phyloP scores from a whole-genome alignment of 257 asterid species.

The Mitragyna speciosa region DNA sequence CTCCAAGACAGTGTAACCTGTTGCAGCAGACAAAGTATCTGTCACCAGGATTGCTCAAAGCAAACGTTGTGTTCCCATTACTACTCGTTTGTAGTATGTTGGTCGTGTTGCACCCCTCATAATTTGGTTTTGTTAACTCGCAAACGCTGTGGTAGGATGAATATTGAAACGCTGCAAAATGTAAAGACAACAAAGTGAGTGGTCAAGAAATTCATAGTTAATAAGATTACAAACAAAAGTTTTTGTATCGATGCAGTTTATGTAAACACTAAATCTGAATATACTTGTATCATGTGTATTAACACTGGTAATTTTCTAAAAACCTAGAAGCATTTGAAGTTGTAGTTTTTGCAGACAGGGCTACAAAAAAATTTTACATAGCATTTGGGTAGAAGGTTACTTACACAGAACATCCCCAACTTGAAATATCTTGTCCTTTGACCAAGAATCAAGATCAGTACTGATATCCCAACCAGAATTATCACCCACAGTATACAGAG shows the following conservation, averaged over 20 bases:
- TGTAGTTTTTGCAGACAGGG: no score
- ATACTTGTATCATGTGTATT: no score
- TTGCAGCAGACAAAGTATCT: slow-evolving; percentile 67
- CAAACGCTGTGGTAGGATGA: slow-evolving; percentile 59
- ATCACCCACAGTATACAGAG: slow-evolving; percentile 60
- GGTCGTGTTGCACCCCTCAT: slow-evolving; percentile 63
- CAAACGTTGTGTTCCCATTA: slow-evolving; percentile 58
- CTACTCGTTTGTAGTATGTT: slow-evolving; percentile 59
- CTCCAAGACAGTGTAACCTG: slow-evolving; percentile 71
- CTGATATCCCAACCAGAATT: slow-evolving; percentile 92
- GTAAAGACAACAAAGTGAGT: neutral
- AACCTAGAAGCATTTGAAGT: no score
- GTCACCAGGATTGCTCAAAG: slow-evolving; percentile 51
- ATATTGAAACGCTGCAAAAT: slow-evolving; percentile 59
- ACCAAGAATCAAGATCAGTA: slow-evolving; percentile 75
- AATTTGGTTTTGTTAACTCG: slow-evolving; percentile 51
- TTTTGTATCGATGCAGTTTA: no score
- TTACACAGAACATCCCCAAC: slow-evolving; percentile 66
- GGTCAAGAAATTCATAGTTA: neutral
- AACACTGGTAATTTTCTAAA: no score
- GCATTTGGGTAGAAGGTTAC: slow-evolving; percentile 7
- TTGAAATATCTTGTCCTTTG: slow-evolving; percentile 44
- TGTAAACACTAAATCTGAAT: no score
- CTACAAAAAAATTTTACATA: no score
- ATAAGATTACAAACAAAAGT: neutral